Evolutionary conservation across 768 basidiomycete species (phyloP).

Genomic region (Lyophyllum shimeji): DNA sequence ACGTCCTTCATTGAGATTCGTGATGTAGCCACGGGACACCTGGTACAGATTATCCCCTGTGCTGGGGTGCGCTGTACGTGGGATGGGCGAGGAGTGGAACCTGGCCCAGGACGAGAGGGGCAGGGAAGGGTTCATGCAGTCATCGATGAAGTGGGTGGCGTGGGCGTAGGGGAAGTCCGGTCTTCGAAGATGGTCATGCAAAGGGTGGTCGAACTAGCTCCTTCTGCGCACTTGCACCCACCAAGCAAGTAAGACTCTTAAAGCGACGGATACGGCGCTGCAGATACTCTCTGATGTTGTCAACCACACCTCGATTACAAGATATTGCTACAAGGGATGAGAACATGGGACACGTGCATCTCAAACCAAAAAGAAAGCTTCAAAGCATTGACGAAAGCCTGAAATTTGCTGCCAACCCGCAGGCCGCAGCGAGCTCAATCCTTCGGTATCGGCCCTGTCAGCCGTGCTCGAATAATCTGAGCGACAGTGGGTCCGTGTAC

Average conservation of each 20-base stretch:
- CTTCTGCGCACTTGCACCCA: not conserved
- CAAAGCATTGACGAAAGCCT: not conserved
- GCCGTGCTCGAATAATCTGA: conserved; percentile 11
- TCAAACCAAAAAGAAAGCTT: not conserved
- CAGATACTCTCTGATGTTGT: too few relatives aligned
- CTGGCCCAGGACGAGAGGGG: conserved; percentile 4
- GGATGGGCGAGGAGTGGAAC: conserved; percentile 63
- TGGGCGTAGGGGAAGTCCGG: not conserved
- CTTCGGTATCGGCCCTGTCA: not conserved
- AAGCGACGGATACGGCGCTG: too few relatives aligned
- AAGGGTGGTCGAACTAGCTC: not conserved
- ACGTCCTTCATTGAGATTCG: conserved; percentile 85
- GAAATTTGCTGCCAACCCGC: not conserved
- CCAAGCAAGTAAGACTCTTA: too few relatives aligned
- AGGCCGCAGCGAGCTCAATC: not conserved
- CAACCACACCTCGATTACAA: not conserved
- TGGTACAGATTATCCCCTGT: conserved; percentile 83
- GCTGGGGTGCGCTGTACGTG: conserved; percentile 84
- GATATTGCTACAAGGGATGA: not conserved
- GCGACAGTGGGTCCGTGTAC: conserved; percentile 13
- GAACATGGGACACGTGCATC: not conserved
- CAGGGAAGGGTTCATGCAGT: conserved; percentile 9
- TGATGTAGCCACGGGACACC: conserved; percentile 75
- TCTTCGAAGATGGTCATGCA: not conserved
- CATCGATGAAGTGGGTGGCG: not conserved